Evolutionary conservation across 1,284 basidiomycete species (phyloP).

Genomic region (Apiotrichum laibachii): DNA sequence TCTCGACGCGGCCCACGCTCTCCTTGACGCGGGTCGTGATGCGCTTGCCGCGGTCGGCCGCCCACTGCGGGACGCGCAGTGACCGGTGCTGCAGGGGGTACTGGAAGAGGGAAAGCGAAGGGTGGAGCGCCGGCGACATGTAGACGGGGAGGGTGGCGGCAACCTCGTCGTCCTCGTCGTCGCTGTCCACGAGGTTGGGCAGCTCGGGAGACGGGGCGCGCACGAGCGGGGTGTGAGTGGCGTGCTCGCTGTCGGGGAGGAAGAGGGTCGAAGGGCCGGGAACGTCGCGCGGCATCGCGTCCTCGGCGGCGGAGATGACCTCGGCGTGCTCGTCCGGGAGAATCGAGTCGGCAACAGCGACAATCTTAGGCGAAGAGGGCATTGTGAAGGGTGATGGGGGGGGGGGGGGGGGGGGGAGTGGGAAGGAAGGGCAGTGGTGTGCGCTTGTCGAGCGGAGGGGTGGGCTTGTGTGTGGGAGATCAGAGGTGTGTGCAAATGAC

Average conservation of each 20-base stretch:
- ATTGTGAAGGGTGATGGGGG: not conserved
- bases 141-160: conserved; percentile 45
- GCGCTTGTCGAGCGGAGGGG: not conserved
- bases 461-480: too few relatives aligned
- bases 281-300: conserved; percentile 18
- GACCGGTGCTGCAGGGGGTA: conserved; percentile 45
- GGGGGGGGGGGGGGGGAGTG: not conserved
- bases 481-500: too few relatives aligned
- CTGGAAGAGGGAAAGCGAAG: conserved; percentile 45
- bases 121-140: conserved; percentile 35
- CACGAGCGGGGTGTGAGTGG: not conserved
- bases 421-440: not conserved
- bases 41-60: conserved; percentile 39
- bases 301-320: conserved; percentile 6
- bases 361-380: not conserved
- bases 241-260: conserved; percentile 23
- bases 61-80: conserved; percentile 39
- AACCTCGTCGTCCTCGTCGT: conserved; percentile 39
- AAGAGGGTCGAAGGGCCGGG: conserved; percentile 40
- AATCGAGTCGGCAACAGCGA: conserved; percentile 22
- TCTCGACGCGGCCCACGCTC: conserved; percentile 40
- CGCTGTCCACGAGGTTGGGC: conserved; percentile 15
- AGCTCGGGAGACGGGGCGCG: not conserved
- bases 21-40: conserved; percentile 49
- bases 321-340: conserved; percentile 21